Percentiles rank a stretch among this genome's conserved stretches.
Conservation (phyloP, 257 asterid species). For the Scutellaria barbata region DNA sequence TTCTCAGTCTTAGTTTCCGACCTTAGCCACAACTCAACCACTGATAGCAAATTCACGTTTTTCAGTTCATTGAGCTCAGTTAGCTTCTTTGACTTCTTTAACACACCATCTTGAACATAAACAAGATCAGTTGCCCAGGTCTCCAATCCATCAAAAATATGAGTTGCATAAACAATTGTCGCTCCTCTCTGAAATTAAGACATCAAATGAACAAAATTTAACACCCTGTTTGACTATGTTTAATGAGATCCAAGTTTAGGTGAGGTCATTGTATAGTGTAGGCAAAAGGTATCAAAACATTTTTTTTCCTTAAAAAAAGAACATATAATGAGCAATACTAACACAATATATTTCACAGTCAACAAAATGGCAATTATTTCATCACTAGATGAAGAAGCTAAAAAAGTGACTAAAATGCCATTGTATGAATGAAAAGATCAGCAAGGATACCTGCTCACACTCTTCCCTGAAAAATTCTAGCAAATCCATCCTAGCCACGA, state of each 20-base stretch:
- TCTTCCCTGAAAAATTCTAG: conserved; percentile 89
- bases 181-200: conserved; percentile 78
- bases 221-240: neutral
- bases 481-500: conserved; percentile 96
- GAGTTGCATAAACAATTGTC: conserved; percentile 91
- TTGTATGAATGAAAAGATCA: conserved; percentile 13
- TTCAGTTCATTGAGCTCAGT: conserved; percentile 71
- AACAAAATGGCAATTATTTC: conserved; percentile 1
- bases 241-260: neutral
- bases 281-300: neutral
- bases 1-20: conserved; percentile 77
- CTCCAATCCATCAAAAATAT: conserved; percentile 95
- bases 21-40: conserved; percentile 89
- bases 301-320: conserved; percentile 5
- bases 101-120: conserved; percentile 82
- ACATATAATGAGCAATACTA: neutral
- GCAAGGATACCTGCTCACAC: conserved; percentile 72
- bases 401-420: neutral
- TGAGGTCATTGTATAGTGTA: conserved; percentile 1
- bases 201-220: conserved; percentile 1
- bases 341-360: conserved; percentile 5
- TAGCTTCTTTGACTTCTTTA: conserved; percentile 75
- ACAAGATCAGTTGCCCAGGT: conserved; percentile 91
- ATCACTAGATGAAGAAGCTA: conserved; percentile 12
- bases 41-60: conserved; percentile 71